Evolutionary conservation across 257 asterid species (phyloP), one percentile per base, ranked within the genome.

Genomic region (Rhazya stricta): DNA sequence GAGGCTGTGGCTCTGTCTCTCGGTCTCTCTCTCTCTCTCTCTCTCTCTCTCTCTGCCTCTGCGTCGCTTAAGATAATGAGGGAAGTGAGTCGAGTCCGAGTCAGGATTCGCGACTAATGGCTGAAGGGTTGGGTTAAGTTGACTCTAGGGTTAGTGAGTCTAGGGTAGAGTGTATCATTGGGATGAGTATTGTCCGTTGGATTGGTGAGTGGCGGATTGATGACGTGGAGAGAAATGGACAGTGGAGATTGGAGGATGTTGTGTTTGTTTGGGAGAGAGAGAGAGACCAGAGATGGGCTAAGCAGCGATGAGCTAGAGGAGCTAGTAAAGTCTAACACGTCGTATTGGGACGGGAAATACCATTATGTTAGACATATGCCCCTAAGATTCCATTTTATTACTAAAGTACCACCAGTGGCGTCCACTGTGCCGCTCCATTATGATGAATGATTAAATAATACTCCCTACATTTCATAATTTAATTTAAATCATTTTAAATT

Each of bases 71-170:
- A 81, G 81, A 79, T 82, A 80, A 86, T 81, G 82, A 57, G 74
- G 48, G 80, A 27, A 79, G 69, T 75, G 96, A 87, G 95, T 89
- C 85, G 85, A 81, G 83, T 71, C 84, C 90, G 89, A 89, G 87
- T 85, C 88, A 71, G 83, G 83, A 79, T 74, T 80, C 83, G 83
- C 88, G 66, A 72, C 75, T 78, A 25, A 81, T 83, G 85, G 83
- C 91, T 87, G 82, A 69, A 50, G 65, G 85, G 84, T 84, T 84
- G 85, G 84, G 95, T 89, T 84, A 70, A 39, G 69, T 77, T 81
- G 76, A 90, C 91, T 79, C 72, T 45, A 80, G 89, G 89, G 70
- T 39, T 61, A 71, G 41, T 30, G 71, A 69, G 78, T 81, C 85
- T 74, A 77, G 63, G 77, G 39, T 78, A 69, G 79, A 29, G 69